phyloP scores from a whole-genome alignment of 805 yeast genomes.

The Pichia phayaonensis region DNA sequence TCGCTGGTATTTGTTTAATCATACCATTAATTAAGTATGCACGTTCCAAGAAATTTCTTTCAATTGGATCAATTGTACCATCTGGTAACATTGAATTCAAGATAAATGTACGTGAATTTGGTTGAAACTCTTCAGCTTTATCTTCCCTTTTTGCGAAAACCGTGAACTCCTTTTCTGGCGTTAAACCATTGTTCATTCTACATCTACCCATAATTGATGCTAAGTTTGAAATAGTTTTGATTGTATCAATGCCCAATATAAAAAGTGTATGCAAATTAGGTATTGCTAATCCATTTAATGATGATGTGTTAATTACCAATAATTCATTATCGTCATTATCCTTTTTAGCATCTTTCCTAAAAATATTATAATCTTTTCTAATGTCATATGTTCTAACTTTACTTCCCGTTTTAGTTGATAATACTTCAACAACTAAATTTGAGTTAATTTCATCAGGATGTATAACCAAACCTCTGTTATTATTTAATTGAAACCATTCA shows the following conservation, averaged over 20 bases:
- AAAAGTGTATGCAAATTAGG: conserved; percentile 21
- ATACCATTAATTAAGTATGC: conserved; percentile 23
- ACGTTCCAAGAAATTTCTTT: conserved; percentile 27
- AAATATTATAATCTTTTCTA: conserved; percentile 11
- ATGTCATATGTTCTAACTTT: conserved; percentile 12
- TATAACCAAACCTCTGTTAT: conserved; percentile 17
- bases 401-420: conserved; percentile 9
- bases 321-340: conserved; percentile 13
- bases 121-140: conserved; percentile 3
- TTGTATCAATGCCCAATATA: conserved; percentile 27
- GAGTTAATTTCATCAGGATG: conserved; percentile 24
- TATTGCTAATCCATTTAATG: conserved; percentile 23
- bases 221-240: conserved; percentile 18
- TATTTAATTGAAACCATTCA: conserved; percentile 1
- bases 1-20: conserved; percentile 15
- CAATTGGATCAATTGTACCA: conserved; percentile 14
- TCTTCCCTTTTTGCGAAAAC: conserved; percentile 6
- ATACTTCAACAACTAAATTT: conserved; percentile 5
- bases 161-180: conserved; percentile 13
- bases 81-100: conserved; percentile 20
- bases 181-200: conserved; percentile 17
- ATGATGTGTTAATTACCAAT: conserved; percentile 19
- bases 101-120: conserved; percentile 14
- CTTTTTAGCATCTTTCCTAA: conserved; percentile 4
- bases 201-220: conserved; percentile 23